Conservation (phyloP, 495 filamentous ascomycete genomes). For the Hypomontagnella submonticulosa region DNA sequence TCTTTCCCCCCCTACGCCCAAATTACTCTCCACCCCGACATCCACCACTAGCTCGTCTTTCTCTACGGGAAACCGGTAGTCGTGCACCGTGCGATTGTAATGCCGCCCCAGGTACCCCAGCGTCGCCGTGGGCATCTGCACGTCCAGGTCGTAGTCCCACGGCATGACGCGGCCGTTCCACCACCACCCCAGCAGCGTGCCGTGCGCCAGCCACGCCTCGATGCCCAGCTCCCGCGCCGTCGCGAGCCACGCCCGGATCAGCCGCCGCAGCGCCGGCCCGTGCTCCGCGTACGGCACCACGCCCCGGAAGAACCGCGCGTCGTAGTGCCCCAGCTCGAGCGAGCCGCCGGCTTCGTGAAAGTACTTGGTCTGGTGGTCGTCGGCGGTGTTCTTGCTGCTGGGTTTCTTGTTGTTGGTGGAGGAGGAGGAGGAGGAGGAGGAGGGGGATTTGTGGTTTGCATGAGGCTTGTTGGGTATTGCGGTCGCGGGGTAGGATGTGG, state of each 20-base stretch:
- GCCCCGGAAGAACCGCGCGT: slow-evolving; percentile 72
- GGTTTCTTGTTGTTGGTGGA: slow-evolving; percentile 1
- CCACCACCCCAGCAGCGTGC: slow-evolving; percentile 90
- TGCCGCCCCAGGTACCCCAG: slow-evolving; percentile 69
- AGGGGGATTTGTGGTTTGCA: background rate
- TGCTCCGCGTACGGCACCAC: slow-evolving; percentile 71
- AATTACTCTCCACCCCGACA: background rate
- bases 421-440: too few relatives aligned
- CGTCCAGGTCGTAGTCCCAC: slow-evolving; percentile 92
- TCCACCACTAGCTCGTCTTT: slow-evolving; percentile 31
- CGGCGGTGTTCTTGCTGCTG: slow-evolving; percentile 1
- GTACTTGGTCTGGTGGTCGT: slow-evolving; percentile 52
- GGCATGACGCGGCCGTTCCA: slow-evolving; percentile 88
- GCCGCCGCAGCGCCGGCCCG: slow-evolving; percentile 69
- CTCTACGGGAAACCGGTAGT: slow-evolving; percentile 62
- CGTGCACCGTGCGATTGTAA: slow-evolving; percentile 72
- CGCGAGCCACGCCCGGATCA: slow-evolving; percentile 78
- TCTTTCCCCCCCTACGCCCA: background rate
- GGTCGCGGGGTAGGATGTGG: background rate
- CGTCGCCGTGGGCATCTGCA: slow-evolving; percentile 75
- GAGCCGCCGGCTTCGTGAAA: slow-evolving; percentile 68
- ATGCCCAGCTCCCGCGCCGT: slow-evolving; percentile 70
- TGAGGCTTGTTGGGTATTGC: slow-evolving; percentile 5
- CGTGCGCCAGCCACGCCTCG: slow-evolving; percentile 90
- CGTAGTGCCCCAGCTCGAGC: slow-evolving; percentile 74